Conservation (phyloP, 495 filamentous ascomycete genomes). For the Penicillium mononematosum region DNA sequence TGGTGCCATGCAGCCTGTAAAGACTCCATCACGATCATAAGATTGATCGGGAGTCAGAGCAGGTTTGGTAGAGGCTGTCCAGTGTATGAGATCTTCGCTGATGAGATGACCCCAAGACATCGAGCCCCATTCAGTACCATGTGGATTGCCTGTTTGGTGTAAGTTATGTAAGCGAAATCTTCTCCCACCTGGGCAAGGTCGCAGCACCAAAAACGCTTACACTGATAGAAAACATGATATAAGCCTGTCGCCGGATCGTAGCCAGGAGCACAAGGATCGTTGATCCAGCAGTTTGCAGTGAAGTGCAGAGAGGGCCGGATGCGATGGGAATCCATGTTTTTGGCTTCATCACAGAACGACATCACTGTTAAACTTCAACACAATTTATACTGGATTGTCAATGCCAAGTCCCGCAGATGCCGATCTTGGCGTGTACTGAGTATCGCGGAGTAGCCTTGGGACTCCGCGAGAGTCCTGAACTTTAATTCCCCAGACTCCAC, state of each 20-base stretch:
- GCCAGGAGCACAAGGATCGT: conserved; percentile 22
- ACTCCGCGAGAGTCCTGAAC: no score
- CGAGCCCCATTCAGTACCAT: conserved; percentile 20
- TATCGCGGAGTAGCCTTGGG: no score
- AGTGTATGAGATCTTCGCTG: conserved; percentile 15
- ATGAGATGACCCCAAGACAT: conserved; percentile 21
- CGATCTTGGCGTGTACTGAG: no score
- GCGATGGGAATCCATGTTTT: no score
- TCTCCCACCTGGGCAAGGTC: no score
- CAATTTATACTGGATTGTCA: no score
- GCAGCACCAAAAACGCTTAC: conserved; percentile 1
- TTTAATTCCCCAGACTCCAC: no score
- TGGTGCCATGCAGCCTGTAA: conserved; percentile 17
- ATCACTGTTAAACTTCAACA: no score
- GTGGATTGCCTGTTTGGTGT: background rate
- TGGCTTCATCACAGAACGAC: no score
- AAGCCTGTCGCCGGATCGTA: conserved; percentile 13
- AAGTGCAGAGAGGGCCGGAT: no score
- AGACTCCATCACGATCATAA: conserved; percentile 19
- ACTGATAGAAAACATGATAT: conserved; percentile 22
- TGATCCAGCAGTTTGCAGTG: conserved; percentile 8
- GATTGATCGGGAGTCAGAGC: conserved; percentile 7
- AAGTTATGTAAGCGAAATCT: no score
- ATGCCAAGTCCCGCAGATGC: no score
- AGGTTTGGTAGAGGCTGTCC: conserved; percentile 10